Evolutionary conservation across 192 early-diverging fungal species (phyloP), one percentile per base, ranked within the genome.

Genomic region (Ambispora gerdemannii): DNA sequence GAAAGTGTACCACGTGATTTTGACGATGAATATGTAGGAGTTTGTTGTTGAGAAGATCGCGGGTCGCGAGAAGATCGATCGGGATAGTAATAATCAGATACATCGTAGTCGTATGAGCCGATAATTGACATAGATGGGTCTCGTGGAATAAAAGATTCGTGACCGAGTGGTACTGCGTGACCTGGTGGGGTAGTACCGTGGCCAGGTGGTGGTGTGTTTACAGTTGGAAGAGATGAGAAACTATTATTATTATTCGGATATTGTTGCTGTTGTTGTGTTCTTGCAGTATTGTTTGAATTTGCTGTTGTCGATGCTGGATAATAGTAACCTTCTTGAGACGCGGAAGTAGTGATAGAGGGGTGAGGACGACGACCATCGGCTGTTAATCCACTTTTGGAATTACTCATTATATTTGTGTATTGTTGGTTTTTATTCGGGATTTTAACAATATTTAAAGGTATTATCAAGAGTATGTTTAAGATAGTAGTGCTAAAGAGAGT

Each of bases 341-440:
- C 33, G n/a, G n/a, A n/a, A n/a, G n/a, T n/a, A n/a, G n/a, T n/a
- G n/a, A n/a, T n/a, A n/a, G n/a, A n/a, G 13, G 67, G 67, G 27
- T 32, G 67, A 27, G 67, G 67, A 25, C 67, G 67, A 69, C 33
- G 67, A 36, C 51, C 52, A 33, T 70, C 53, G 13, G 58, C 67
- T 7, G 53, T 43, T 32, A 56, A 19, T 22, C 67, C 67, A 32
- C 56, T 53, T 49, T 70, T 70, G n/a, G 58, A 38, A 27, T 70
- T 70, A n/a, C 65, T 67, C 65, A 67, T 67, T 20, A 33, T 53
- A 0, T 34, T n/a, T n/a, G n/a, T n/a, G n/a, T n/a, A n/a, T n/a
- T n/a, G n/a, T n/a, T n/a, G n/a, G n/a, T n/a, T n/a, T n/a, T n/a
- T n/a, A n/a, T n/a, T n/a, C n/a, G n/a, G n/a, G n/a, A n/a, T n/a